Conservation (phyloP, 768 basidiomycete genomes). For the Crucibulum laeve region DNA sequence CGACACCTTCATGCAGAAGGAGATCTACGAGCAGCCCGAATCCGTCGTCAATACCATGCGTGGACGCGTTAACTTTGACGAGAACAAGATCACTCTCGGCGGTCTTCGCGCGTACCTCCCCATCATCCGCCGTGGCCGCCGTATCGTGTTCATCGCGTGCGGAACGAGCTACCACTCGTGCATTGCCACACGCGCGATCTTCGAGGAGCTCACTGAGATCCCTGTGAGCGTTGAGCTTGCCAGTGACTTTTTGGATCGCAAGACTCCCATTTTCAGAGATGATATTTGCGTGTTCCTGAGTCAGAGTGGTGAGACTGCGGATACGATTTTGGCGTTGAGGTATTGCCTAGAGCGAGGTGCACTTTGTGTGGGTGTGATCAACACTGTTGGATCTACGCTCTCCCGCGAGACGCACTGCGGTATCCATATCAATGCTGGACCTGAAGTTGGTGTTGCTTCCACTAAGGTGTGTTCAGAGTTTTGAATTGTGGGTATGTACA, state of each 20-base stretch:
- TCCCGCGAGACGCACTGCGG: constrained; percentile 99
- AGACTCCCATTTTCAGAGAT: constrained; percentile 99
- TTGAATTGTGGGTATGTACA: not conserved
- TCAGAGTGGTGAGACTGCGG: constrained; percentile 98
- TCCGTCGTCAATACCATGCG: constrained; percentile 99
- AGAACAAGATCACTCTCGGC: constrained; percentile 86
- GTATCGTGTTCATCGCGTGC: constrained; percentile 97
- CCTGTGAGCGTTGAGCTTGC: constrained; percentile 96
- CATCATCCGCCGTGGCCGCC: constrained; percentile 90
- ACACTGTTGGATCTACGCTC: constrained; percentile 96
- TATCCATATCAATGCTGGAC: constrained; percentile 99
- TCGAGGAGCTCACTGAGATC: constrained; percentile 98
- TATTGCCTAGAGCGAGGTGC: constrained; percentile 98
- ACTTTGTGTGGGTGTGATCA: constrained; percentile 95
- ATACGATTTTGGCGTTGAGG: constrained; percentile 92
- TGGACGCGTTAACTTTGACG: constrained; percentile 98
- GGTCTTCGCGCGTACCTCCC: constrained; percentile 93
- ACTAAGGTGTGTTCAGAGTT: constrained; percentile 65
- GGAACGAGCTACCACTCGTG: constrained; percentile 98
- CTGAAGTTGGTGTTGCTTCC: constrained; percentile 98
- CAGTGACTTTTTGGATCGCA: constrained; percentile 97
- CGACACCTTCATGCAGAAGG: constrained; percentile 99
- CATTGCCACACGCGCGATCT: constrained; percentile 93
- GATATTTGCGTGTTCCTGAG: constrained; percentile 95
- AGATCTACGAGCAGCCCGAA: constrained; percentile 98